Evolutionary conservation across 2,329 filamentous ascomycete species (phyloP), one percentile per base, ranked within the genome.

Genomic region (Hymenoscyphus scutula): DNA sequence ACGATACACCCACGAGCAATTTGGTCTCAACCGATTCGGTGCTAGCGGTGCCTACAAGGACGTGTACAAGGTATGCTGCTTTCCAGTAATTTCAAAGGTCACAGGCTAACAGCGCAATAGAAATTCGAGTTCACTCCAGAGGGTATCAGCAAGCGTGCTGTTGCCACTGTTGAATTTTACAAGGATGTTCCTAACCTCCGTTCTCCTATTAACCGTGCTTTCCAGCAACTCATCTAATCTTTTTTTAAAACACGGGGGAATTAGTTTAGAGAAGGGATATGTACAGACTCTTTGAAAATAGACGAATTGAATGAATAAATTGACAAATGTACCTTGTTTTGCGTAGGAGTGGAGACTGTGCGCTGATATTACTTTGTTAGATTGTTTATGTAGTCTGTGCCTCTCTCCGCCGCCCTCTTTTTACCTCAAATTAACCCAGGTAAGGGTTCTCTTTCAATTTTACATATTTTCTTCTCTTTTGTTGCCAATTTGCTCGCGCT

Each of bases 71-170:
- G 91, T 83, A 82, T 79, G 84, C 78, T 64, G 15, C 27, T 48
- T 38, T 25, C 34, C 30, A 37, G 23, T 10, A 11, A 51, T 53
- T 53, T 41, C 58, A 67, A 64, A 70, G 59, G 53, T 56, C 69
- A 63, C n/a, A 1, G 19, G 25, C 76, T 82, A 76, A 82, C 76
- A 54, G 19, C 27, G 62, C 58, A 75, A 73, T 73, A 96, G 90
- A 98, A 97, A 87, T 99, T 99, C 81, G 95, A 98, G 80, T 98
- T 99, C 84, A 99, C 94, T 57, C 91, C 95, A 60, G 94, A 97
- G 81, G 95, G 95, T 70, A 90, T 99, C 77, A 84, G 91, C 81
- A 97, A 98, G 90, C 92, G 95, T 74, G 95, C 94, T 65, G 79
- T 92, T 68, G 89, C 90, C 71, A 99, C 95, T 68, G 82, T 98